Conservation (phyloP, 83 land plant species). For the Isoetes engelmannii region DNA sequence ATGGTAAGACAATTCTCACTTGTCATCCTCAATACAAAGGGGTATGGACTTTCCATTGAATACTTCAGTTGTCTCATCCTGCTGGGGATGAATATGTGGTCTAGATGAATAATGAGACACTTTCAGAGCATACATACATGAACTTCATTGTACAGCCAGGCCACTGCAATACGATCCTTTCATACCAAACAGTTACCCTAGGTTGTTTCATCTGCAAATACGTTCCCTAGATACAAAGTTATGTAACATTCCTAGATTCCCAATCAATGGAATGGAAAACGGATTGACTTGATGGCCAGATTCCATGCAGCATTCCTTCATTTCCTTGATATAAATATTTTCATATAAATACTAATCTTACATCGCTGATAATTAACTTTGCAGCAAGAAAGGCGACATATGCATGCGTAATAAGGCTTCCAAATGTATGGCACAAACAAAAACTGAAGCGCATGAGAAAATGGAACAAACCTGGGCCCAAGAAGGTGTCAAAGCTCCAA, state of each 20-base stretch:
- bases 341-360: too few relatives aligned
- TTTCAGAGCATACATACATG: not conserved
- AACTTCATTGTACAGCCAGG: not conserved
- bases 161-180: not conserved
- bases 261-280: too few relatives aligned
- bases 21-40: too few relatives aligned
- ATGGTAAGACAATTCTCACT: too few relatives aligned
- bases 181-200: not conserved
- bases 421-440: too few relatives aligned
- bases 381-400: too few relatives aligned
- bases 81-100: not conserved
- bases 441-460: not conserved
- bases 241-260: not conserved
- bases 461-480: conserved; percentile 81
- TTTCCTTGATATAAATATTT: too few relatives aligned
- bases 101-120: not conserved
- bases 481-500: conserved; percentile 63
- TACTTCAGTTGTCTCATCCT: not conserved
- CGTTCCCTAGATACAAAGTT: not conserved
- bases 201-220: too few relatives aligned
- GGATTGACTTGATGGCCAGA: too few relatives aligned
- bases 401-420: too few relatives aligned
- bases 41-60: not conserved
- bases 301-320: too few relatives aligned
- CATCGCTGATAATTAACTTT: too few relatives aligned